Evolutionary conservation across 176 grass and related monocot genomes (phyloP), one percentile per base, ranked within the genome.

Genomic region (Aegilops longissima): DNA sequence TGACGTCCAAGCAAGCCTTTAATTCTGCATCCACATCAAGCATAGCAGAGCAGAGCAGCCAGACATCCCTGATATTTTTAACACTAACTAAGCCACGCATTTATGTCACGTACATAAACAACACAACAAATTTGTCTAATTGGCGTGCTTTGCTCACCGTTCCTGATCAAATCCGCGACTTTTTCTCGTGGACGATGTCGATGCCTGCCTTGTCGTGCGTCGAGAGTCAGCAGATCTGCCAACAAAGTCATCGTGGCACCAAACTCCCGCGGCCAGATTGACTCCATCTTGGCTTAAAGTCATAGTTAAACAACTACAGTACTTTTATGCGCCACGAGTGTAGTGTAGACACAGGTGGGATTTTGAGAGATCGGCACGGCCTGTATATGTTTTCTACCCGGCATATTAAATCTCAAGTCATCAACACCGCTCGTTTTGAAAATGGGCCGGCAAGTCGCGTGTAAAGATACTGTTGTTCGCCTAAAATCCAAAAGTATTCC

Each of bases 161-260:
- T 71, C 72, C 39, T 71, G 63, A 77, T 82, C 71, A 86, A 73
- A 51, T 20, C 66, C 24, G 38, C 51, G 88, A 83, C 65, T 86
- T 86, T 14, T 90, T 39, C 24, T 34, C 33, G 64, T 56, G 12
- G 84, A 78, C 73, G 4, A 83, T 65, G 65, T 80, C 88, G 69
- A 85, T 12, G 45, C 61, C 49, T 71, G 12, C 36, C 69, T 49
- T 77, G 44, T 40, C 56, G 79, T 47, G 23, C 16, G 40, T 72
- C n/a, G 5, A 73, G 18, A 24, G 9, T 75, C 72, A 51, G 71
- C 9, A 64, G 7, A 21, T 36, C 54, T 73, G 76, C 3, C 76
- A 80, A 9, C 2, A 38, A 84, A 91, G 75, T 87, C 89, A 61
- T 79, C 31, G 79, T 78, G 36, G 42, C 65, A 66, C 42, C 80